Percentiles rank a stretch among this genome's conserved stretches.
Conservation (phyloP, 495 filamentous ascomycete species). For the Neurospora sp. region DNA sequence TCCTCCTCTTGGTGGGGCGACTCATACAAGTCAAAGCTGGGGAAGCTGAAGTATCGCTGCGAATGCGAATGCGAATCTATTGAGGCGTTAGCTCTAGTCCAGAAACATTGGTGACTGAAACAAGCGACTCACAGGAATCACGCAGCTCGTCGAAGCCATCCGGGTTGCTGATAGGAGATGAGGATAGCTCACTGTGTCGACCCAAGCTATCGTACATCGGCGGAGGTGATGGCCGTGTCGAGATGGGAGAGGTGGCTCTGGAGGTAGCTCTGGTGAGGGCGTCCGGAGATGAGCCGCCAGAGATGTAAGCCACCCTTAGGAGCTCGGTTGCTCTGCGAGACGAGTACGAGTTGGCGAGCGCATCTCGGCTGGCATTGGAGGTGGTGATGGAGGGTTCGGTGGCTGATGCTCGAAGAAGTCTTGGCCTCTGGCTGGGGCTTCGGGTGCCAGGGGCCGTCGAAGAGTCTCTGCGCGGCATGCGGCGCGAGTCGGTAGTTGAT, state of each 20-base stretch:
- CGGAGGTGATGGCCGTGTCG: constrained; percentile 19
- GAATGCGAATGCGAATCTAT: constrained; percentile 16
- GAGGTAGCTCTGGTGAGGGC: constrained; percentile 23
- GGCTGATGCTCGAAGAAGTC: constrained; percentile 39
- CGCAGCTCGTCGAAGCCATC: constrained; percentile 19
- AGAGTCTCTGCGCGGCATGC: constrained; percentile 27
- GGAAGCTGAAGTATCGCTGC: constrained; percentile 47
- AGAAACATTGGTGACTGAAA: not conserved
- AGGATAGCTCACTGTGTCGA: constrained; percentile 16
- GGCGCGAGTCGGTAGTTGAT: constrained; percentile 14
- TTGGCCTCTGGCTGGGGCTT: constrained; percentile 30
- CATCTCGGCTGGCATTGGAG: constrained; percentile 39
- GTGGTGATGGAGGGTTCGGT: constrained; percentile 47
- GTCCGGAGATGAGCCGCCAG: constrained; percentile 23
- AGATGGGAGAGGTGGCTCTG: constrained; percentile 24
- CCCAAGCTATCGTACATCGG: constrained; percentile 24
- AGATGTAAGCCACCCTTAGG: constrained; percentile 41
- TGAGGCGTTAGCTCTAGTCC: constrained; percentile 5
- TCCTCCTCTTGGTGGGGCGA: constrained; percentile 28
- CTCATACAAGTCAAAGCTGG: constrained; percentile 44
- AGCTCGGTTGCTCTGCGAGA: constrained; percentile 41
- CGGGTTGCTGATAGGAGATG: constrained; percentile 22
- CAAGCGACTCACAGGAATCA: constrained; percentile 14
- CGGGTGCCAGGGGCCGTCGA: constrained; percentile 12
- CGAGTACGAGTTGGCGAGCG: constrained; percentile 34